These are phyloP conservation scores for Orychophragmus violaceus DNA, from an alignment of 345 rosid genomes.

Conservation along the genomic window DNA sequence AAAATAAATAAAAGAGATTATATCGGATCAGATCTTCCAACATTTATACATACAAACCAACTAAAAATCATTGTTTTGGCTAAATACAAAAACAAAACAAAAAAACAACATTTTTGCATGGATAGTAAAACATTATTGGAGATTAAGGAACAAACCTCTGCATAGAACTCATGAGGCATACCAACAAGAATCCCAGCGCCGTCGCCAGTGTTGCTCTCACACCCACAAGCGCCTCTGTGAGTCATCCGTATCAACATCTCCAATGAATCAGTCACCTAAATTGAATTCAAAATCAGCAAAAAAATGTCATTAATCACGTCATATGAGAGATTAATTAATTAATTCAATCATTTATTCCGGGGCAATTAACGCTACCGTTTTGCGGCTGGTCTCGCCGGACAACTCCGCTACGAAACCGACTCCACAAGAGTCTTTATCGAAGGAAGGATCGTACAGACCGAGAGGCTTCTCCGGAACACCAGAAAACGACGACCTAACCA, in stretches of 20 bases:
- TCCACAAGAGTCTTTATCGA: constrained; percentile 97
- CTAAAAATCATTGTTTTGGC: background rate
- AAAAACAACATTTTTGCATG: constrained; percentile 1
- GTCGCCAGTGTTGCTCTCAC: constrained; percentile 95
- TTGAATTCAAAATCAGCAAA: background rate
- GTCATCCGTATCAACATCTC: constrained; percentile 95
- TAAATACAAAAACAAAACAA: background rate
- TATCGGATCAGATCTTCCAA: background rate
- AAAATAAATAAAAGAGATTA: background rate
- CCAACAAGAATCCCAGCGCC: constrained; percentile 98
- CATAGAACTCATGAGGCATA: constrained; percentile 74
- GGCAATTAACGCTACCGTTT: constrained; percentile 45
- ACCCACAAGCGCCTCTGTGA: constrained; percentile 99
- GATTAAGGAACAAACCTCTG: constrained; percentile 39
- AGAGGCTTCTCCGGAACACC: constrained; percentile 92
- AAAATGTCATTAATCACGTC: background rate
- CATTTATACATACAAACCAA: background rate
- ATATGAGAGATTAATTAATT: background rate
- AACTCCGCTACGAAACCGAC: constrained; percentile 97
- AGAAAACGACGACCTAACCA: constrained; percentile 67
- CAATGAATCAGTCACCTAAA: constrained; percentile 80
- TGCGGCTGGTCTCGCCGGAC: constrained; percentile 81
- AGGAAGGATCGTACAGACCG: constrained; percentile 87
- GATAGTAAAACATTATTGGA: background rate
- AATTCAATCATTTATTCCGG: background rate